A percentile compares a stretch with the other conserved stretches of the same genome.
phyloP scores from a whole-genome alignment of 1,284 basidiomycete genomes.

The Ustilago nuda region DNA sequence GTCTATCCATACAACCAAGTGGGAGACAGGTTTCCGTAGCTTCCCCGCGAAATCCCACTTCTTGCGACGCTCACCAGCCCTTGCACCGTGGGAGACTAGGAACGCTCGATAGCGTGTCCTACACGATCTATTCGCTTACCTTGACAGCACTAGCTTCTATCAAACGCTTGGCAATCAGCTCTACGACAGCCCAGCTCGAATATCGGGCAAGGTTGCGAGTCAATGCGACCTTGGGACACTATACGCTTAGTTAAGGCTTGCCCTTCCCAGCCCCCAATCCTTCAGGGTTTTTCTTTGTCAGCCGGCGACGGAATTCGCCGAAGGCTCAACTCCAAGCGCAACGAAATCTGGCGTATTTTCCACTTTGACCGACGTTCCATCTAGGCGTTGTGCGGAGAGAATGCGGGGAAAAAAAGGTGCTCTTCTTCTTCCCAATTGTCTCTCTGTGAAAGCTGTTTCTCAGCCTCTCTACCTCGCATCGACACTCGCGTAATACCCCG shows the following conservation, averaged over 20 bases:
- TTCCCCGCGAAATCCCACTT: conserved; percentile 9
- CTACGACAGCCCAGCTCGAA: too few species aligned
- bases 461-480: conserved; percentile 15
- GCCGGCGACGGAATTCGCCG: background rate
- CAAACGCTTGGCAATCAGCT: background rate
- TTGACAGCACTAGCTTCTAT: background rate
- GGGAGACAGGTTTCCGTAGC: background rate
- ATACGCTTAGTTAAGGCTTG: background rate
- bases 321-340: background rate
- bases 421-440: background rate
- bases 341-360: background rate
- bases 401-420: conserved; percentile 16
- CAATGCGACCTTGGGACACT: background rate
- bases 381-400: background rate
- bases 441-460: conserved; percentile 12
- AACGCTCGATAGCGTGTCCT: conserved; percentile 19
- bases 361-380: background rate
- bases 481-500: conserved; percentile 21
- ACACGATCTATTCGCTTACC: conserved; percentile 26
- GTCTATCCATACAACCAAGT: background rate
- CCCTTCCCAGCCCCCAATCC: background rate
- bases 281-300: background rate
- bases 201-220: background rate
- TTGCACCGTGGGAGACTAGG: conserved; percentile 15
- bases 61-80: conserved; percentile 10